Evolutionary conservation across 179 eudicot species (phyloP).

Genomic region (Heliamphora pulchella): DNA sequence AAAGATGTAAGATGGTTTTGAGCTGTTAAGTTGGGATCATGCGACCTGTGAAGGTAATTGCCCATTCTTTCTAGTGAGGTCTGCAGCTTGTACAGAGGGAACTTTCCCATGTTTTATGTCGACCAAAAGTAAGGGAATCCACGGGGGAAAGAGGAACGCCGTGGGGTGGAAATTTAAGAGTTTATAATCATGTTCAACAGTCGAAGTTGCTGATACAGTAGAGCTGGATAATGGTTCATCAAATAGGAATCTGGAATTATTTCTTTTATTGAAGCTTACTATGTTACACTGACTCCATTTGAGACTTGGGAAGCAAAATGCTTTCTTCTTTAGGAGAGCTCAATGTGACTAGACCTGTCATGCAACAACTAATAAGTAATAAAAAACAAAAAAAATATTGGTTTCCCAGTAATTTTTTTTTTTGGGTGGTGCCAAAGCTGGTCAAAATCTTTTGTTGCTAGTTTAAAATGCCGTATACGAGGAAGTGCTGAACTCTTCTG

Average conservation of each 20-base stretch:
- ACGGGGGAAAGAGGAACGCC: not conserved
- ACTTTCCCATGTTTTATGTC: not conserved
- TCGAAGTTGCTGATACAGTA: no score
- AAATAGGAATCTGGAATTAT: not conserved
- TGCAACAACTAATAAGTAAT: not conserved
- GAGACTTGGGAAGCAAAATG: not conserved
- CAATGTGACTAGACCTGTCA: not conserved
- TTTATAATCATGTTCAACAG: not conserved
- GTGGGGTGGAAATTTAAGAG: not conserved
- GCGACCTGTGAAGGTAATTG: not conserved
- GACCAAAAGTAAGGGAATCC: not conserved
- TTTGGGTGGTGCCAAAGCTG: not conserved
- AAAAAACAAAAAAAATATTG: not conserved
- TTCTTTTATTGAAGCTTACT: conserved; percentile 1
- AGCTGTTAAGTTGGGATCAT: not conserved
- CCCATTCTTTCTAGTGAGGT: not conserved
- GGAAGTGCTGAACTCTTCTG: not conserved
- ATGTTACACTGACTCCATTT: not conserved
- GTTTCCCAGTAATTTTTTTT: not conserved
- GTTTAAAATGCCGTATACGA: not conserved
- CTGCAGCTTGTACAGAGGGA: not conserved
- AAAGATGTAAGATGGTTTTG: not conserved
- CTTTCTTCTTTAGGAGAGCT: not conserved
- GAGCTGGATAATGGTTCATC: no score
- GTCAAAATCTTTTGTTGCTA: not conserved